Conservation (phyloP, 2,329 filamentous ascomycete species). For the Plenodomus tracheiphilus region DNA sequence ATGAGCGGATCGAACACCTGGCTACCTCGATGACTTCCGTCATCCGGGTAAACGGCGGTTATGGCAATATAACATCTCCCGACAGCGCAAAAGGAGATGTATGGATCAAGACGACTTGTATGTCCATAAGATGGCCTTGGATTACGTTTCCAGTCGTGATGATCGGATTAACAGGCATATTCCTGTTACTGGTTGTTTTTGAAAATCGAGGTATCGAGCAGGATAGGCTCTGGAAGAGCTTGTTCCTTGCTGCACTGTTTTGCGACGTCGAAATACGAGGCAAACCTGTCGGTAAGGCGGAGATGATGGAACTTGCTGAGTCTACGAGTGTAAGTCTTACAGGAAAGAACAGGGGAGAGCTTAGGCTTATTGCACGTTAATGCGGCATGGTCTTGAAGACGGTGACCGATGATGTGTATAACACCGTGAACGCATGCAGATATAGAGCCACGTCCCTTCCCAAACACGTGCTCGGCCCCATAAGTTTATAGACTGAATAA, state of each 20-base stretch:
- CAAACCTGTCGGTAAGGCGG: neutral
- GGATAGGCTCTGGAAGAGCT: slow-evolving; percentile 13
- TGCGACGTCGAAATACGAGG: slow-evolving; percentile 6
- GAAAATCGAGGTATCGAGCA: slow-evolving; percentile 10
- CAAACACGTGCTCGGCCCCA: too few relatives aligned
- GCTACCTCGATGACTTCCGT: slow-evolving; percentile 5
- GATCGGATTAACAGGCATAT: slow-evolving; percentile 5
- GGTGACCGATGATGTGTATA: too few relatives aligned
- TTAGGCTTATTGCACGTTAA: too few relatives aligned
- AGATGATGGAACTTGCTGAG: neutral
- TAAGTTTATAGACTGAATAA: too few relatives aligned
- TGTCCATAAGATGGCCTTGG: slow-evolving; percentile 8
- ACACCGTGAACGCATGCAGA: too few relatives aligned
- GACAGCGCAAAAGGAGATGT: slow-evolving; percentile 1
- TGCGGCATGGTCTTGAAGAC: too few relatives aligned
- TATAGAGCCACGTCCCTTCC: too few relatives aligned
- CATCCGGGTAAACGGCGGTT: slow-evolving; percentile 2
- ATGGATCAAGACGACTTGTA: slow-evolving; percentile 9
- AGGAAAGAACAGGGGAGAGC: too few relatives aligned
- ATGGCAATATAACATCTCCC: neutral
- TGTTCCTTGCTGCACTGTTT: slow-evolving; percentile 10
- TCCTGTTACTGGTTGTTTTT: slow-evolving; percentile 7
- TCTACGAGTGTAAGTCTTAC: neutral
- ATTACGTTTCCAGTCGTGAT: slow-evolving; percentile 4
- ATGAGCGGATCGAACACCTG: slow-evolving; percentile 3